Base-by-base conservation (phyloP, 2,329 filamentous ascomycete genomes). In the Arthroderma sp. region DNA sequence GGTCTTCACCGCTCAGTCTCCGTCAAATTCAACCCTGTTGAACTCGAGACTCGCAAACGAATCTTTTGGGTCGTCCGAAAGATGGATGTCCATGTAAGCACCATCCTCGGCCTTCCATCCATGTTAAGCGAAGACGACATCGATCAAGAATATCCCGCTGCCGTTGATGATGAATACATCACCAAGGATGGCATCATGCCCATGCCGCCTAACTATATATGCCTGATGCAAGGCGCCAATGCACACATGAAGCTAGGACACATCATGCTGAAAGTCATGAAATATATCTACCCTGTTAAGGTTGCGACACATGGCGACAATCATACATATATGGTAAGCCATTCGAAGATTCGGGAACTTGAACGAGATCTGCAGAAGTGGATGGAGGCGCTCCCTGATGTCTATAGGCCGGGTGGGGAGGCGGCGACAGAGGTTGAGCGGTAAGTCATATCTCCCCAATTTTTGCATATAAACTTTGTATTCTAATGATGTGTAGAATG, bases 371-470 rank as follows among this genome's bases (percentile, higher is more conserved):
- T 85, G 55, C 80, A 84, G 64, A 70, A 72, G 13, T 85, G 82
- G 82, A 79, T 83, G 71, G 80, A 82, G 56, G 74, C 77, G 58
- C 69, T 98, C 25, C 91, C 91, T 0, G 77, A 83, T 63, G 81
- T 83, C 56, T 83, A 95, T 71, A 85, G 86, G 60, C 90, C 90
- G 1, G 89, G 88, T 60, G 81, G 84, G 0, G 88, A 93, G 54
- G 86, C 85, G 0, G 79, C 85, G 1, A 80, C 84, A 35, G 84
- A 91, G 65, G 80, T 91, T 23, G 81, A 90, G 64, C 80, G 88
- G 88, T 88, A 79, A 75, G 81, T 70, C n/a, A 35, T 38, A 37
- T 39, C 37, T n/a, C 54, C 28, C 56, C 55, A 13, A n/a, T 59
- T 59, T 11, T 5, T 52, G 61, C 57, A 5, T 56, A 41, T 31